These are phyloP conservation scores for Ustilago lituana DNA, from an alignment of 1,284 basidiomycete species.

Conservation along the genomic window DNA sequence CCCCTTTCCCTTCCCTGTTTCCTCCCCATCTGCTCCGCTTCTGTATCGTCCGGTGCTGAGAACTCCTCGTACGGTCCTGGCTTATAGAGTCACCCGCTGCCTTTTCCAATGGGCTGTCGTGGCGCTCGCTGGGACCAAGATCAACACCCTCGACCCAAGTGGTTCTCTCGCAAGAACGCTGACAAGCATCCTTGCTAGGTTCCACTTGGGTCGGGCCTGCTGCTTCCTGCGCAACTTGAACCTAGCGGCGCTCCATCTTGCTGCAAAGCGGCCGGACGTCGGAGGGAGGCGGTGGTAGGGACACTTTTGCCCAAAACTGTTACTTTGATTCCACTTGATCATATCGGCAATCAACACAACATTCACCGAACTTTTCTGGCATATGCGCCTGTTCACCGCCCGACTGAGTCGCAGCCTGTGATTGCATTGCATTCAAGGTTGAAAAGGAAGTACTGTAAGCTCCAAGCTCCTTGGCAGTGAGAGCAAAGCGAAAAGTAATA, in stretches of 20 bases:
- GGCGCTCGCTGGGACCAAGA: conserved; percentile 59
- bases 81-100: conserved; percentile 58
- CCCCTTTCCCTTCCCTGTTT: background rate
- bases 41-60: conserved; percentile 16
- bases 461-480: no score
- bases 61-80: conserved; percentile 54
- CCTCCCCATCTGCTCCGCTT: background rate
- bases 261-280: conserved; percentile 50
- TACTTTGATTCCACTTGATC: no score
- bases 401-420: no score
- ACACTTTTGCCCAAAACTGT: conserved; percentile 19
- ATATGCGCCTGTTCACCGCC: no score
- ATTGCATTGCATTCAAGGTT: no score
- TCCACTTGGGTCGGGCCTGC: conserved; percentile 20
- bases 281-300: conserved; percentile 54
- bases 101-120: conserved; percentile 47
- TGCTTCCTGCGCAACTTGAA: conserved; percentile 55
- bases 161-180: conserved; percentile 18
- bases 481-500: background rate
- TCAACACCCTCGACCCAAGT: conserved; percentile 18
- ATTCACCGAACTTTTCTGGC: no score
- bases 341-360: no score
- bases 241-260: conserved; percentile 52
- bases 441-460: no score
- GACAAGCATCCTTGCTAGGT: conserved; percentile 37